Evolutionary conservation across 1,139 yeast genomes (phyloP), one percentile per base, ranked within the genome.

Genomic region (Pichia norvegensis): DNA sequence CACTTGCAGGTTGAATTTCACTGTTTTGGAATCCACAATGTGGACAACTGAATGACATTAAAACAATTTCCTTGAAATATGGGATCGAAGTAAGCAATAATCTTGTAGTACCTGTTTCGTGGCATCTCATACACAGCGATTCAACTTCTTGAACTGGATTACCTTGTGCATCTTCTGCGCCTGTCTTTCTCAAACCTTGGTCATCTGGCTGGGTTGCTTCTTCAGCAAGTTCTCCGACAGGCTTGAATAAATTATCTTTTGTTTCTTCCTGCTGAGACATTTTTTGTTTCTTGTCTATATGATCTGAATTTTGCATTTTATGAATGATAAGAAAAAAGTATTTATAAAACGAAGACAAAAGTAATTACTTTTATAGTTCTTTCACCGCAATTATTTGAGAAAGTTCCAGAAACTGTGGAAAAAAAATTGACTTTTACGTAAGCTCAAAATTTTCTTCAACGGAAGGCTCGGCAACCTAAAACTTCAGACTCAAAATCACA

Each of bases 31-130:
- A 78, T 1, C 87, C 85, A 70, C 99, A 94, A 65, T 90, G 96
- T 37, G 95, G 92, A 67, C 99, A 94, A 55, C 81, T 85, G 65
- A 94, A 94, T 2, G 97, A 90, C 95, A 92, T 92, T 52, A 94
- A 66, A 48, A 94, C 86, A 49, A 94, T 79, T 65, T 94, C 97
- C 56, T 92, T 73, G 69, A 94, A 94, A 59, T 72, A 88, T 13
- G 99, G 99, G 56, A 94, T 94, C 50, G 80, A 73, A 16, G 99
- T 92, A 59, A 94, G 71, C 45, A 94, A 71, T 64, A 94, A 64
- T 56, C 95, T 72, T 16, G 98, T 92, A 43, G 72, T 72, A 50
- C 99, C 99, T 49, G 79, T 74, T 56, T 90, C 69, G 55, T 82
- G 87, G 66, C 99, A 94, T 69, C 87, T 86, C 95, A 94, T 90